Base-by-base conservation (phyloP, 768 basidiomycete genomes). In the Amanita exitialis region DNA sequence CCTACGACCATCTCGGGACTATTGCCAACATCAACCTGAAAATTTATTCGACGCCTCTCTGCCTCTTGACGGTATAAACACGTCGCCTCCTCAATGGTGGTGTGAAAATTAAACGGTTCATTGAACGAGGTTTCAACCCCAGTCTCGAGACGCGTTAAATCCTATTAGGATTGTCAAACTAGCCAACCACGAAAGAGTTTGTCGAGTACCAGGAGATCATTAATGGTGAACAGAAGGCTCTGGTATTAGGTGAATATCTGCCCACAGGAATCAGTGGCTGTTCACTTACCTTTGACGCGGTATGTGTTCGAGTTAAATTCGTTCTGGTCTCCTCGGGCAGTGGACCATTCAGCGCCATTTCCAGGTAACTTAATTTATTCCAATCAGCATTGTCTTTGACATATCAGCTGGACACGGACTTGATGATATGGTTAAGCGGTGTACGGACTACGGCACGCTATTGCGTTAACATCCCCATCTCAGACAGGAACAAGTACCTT, bases 361-460 rank as follows among this genome's bases (percentile, higher is more conserved):
- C 87, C 44, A 90, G 73, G 57, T 87, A 90, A 59, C 81, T 83
- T 36, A 28, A 38, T 23, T 12, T 30, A 30, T 30, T 55, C 28
- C 39, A 15, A 43, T 43, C 8, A 47, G 23, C 13, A n/a, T 30
- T 4, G 7, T 44, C 25, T 34, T n/a, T 28, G 16, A 25, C 44
- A n/a, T 4, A 20, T n/a, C 18, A 15, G 25, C 30, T 27, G 23
- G 32, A 59, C 23, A 42, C 76, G 34, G 52, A 81, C 80, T 89
- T 90, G 64, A 91, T 90, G 56, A 90, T 90, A 58, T 89, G 86
- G 58, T 89, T 86, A 50, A 87, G 59, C 6, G 86, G 84, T 3
- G 85, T 87, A 21, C 85, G 79, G 4, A 86, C 85, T 83, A 16
- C 32, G 25, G n/a, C 10, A 20, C 16, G 10, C 43, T 49, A 44